Base-by-base conservation (phyloP, 768 basidiomycete genomes). In the Leccinum pellstonianum region DNA sequence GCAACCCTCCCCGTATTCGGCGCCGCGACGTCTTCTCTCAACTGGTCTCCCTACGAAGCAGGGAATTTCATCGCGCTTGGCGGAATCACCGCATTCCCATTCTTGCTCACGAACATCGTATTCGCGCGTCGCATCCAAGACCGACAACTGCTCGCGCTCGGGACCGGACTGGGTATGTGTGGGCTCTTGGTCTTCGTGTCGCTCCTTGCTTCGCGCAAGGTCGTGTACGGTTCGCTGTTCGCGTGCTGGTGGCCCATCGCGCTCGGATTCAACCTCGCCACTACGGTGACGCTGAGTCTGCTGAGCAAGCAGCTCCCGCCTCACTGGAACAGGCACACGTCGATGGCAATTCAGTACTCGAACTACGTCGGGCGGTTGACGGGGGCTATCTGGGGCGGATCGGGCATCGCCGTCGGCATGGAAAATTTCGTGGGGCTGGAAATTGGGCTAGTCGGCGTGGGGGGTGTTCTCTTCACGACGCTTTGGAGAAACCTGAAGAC, bases 21-120 rank as follows among this genome's bases (percentile, higher is more conserved):
- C 17, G 79, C 81, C 49, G 66, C 64, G 19, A 69, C 66, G 6
- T 68, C 72, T 15, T 64, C 73, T 19, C 81, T 87, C 66, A 68
- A 77, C 65, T 87, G 82, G 77, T 79, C 81, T 14, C 87, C 86
- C 2, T 87, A 81, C 66, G 77, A 79, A 17, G 84, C 86, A 3
- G 88, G 85, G 8, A 88, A 88, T 72, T 84, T 87, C 73, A 86
- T 88, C 70, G 86, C 84, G 25, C 79, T 89, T 11, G 86, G 86
- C 17, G 88, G 86, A 10, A 73, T 82, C 27, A 75, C 79, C 23
- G 77, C 83, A 31, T 82, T 88, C 69, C 87, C 88, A 4, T 87
- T 90, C 77, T 83, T 89, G 56, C 75, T 87, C 59, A 65, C 78
- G 29, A 88, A 86, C 71, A 76, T 88, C 59, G 70, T 81, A 68